Evolutionary conservation across 257 asterid genomes (phyloP), one percentile per base, ranked within the genome.

Genomic region (Leptodermis oblonga): DNA sequence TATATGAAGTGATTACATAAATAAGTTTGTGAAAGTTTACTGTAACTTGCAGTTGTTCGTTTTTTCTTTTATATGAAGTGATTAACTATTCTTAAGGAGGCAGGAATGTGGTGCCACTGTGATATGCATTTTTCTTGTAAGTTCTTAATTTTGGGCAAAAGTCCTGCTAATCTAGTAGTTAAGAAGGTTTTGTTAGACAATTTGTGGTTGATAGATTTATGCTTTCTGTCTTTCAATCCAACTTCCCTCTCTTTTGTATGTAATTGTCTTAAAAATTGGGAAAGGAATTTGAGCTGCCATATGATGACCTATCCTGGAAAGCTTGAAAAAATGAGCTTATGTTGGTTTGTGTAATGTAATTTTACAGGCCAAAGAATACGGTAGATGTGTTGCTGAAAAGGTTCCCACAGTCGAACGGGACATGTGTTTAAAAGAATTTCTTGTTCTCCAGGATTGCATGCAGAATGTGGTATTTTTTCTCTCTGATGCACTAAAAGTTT

Each of bases 401-500:
- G 84, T 88, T 77, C 97, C 97, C 72, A 86, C 81, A 82, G 85
- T 93, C 53, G 97, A 93, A 76, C 85, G 67, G 36, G 95, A 93
- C 78, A 83, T 87, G 96, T 90, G 99, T 64, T 70, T 73, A 61
- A 88, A 88, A 83, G 96, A 93, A 77, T 93, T 93, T 74, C 76
- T 86, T 70, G 68, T 73, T 73, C 84, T 93, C 62, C 81, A 83
- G 70, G 84, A 82, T 78, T 93, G 99, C 90, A 86, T 88, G 96
- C 87, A 87, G 81, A 90, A 75, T 53, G 83, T 81, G 88, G 96
- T 90, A 93, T 69, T 84, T 4, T 54, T 37, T 10, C 56, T 67
- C 49, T 34, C 45, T 31, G 71, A 33, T 37, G n/a, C 49, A 12
- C 13, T 14, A 46, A 4, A 51, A 34, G 3, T 31, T 67, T 13